Evolutionary conservation across 2,329 filamentous ascomycete genomes (phyloP).

Genomic region (Penicillium oxalicum): DNA sequence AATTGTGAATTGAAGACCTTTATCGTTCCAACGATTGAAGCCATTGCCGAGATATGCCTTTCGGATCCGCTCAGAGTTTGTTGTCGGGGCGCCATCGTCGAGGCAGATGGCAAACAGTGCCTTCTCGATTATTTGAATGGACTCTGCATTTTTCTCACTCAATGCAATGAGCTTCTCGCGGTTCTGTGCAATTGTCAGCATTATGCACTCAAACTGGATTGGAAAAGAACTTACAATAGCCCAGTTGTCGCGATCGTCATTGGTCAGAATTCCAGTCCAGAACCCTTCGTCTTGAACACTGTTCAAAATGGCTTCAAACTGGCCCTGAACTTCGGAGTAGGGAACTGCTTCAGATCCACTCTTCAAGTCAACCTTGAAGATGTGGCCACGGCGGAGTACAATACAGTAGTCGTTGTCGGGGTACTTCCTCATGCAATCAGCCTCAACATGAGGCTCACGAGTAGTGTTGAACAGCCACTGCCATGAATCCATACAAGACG

Average conservation of each 20-base stretch:
- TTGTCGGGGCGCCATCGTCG: neutral
- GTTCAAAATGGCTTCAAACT: neutral
- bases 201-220: neutral
- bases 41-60: constrained; percentile 1
- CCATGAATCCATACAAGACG: constrained; percentile 1
- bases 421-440: neutral
- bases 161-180: neutral
- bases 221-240: neutral
- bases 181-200: neutral
- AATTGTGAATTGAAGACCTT: neutral
- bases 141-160: neutral
- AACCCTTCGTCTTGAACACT: neutral
- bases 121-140: neutral
- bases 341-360: neutral
- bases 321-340: neutral
- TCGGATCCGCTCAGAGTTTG: neutral
- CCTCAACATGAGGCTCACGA: neutral
- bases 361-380: constrained; percentile 1
- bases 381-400: neutral
- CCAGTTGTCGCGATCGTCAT: neutral
- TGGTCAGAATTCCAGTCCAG: constrained; percentile 1
- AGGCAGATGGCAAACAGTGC: constrained; percentile 1
- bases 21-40: constrained; percentile 2
- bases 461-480: constrained; percentile 3
- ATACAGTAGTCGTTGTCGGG: constrained; percentile 1